These are phyloP conservation scores for Luffa aegyptiaca DNA, from an alignment of 306 rosid species.

Conservation along the genomic window DNA sequence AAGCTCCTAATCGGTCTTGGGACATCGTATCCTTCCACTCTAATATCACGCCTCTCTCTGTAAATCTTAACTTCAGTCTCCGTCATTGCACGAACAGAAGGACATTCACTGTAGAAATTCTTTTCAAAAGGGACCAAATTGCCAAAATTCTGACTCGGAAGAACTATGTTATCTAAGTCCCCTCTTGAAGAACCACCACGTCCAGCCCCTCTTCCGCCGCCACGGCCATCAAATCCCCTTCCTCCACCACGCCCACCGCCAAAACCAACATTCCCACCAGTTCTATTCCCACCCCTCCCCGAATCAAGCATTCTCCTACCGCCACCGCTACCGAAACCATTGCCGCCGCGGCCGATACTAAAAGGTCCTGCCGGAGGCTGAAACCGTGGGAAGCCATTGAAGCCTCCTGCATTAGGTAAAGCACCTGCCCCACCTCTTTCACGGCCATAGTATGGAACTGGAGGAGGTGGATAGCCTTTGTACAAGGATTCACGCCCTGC, in stretches of 20 bases:
- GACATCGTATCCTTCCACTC: constrained; percentile 72
- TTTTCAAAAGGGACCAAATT: constrained; percentile 83
- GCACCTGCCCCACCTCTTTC: constrained; percentile 23
- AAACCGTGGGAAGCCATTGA: constrained; percentile 36
- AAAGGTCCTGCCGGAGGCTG: constrained; percentile 65
- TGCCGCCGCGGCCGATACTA: constrained; percentile 41
- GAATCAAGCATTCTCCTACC: constrained; percentile 33
- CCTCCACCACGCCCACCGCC: constrained; percentile 31
- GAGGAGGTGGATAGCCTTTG: constrained; percentile 23
- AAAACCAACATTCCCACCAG: constrained; percentile 9
- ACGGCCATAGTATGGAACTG: constrained; percentile 19
- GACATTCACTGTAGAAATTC: constrained; percentile 59
- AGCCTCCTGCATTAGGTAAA: constrained; percentile 17
- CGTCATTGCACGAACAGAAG: constrained; percentile 54
- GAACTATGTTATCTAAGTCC: constrained; percentile 60
- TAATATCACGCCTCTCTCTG: constrained; percentile 57
- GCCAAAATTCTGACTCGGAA: constrained; percentile 72
- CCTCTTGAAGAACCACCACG: constrained; percentile 57
- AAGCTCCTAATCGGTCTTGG: constrained; percentile 69
- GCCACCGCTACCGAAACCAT: constrained; percentile 11
- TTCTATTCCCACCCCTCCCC: constrained; percentile 23
- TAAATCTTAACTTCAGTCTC: constrained; percentile 55
- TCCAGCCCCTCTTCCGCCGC: constrained; percentile 51
- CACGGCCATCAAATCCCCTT: constrained; percentile 23
- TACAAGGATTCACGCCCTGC: constrained; percentile 24